Conservation (phyloP, 2,329 filamentous ascomycete genomes). For the Penicillium decumbens region DNA sequence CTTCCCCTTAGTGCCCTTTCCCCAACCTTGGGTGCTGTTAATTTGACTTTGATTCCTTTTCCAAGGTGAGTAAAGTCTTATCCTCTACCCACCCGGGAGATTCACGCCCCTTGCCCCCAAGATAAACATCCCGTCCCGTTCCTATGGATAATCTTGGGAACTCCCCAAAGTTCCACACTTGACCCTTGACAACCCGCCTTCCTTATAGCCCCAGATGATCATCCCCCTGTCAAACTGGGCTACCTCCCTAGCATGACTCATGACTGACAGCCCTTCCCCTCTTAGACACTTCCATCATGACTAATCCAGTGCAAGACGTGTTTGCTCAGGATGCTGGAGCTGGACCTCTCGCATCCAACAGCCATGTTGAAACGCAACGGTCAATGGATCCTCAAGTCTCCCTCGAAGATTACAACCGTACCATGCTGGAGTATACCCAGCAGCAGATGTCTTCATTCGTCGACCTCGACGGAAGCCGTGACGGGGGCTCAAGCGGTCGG, state of each 20-base stretch:
- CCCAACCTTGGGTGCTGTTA: conserved; percentile 14
- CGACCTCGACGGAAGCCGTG: conserved; percentile 21
- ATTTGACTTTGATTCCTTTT: not conserved
- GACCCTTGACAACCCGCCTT: not conserved
- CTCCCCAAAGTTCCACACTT: not conserved
- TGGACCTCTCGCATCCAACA: conserved; percentile 13
- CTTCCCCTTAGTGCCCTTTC: conserved; percentile 1
- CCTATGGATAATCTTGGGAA: not conserved
- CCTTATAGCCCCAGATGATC: not conserved
- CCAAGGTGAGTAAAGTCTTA: conserved; percentile 10
- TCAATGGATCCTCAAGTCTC: conserved; percentile 25
- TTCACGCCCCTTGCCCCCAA: no score
- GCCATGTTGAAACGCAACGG: conserved; percentile 15
- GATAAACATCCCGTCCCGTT: not conserved
- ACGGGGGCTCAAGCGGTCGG: conserved; percentile 18
- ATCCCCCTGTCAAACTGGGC: not conserved
- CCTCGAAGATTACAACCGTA: conserved; percentile 38
- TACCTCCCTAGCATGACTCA: not conserved
- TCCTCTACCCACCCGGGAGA: not conserved
- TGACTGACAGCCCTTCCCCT: not conserved
- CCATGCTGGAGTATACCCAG: conserved; percentile 39
- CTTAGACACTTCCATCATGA: conserved; percentile 18
- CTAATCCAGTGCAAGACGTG: conserved; percentile 19
- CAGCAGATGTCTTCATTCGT: conserved; percentile 35
- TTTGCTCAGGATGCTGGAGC: conserved; percentile 18